Evolutionary conservation across 192 early-diverging fungal species (phyloP).

Genomic region (Coemansia sp.): DNA sequence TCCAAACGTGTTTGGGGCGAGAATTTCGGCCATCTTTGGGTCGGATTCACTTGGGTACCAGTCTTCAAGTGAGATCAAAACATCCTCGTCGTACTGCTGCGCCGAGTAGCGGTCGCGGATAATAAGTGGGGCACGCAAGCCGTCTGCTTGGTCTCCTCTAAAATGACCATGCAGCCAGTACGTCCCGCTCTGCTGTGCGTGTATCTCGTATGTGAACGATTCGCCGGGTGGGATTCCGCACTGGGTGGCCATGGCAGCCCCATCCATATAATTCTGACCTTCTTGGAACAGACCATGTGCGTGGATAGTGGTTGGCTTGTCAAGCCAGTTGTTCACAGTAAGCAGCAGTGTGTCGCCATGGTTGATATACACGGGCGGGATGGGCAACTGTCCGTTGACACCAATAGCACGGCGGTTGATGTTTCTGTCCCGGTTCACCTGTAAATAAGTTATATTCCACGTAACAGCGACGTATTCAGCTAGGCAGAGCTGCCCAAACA

Average conservation of each 20-base stretch:
- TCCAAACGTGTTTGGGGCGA: constrained; percentile 46
- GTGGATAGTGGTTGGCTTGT: constrained; percentile 61
- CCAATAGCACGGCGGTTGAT: constrained; percentile 56
- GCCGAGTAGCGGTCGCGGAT: constrained; percentile 49
- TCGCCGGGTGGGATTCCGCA: constrained; percentile 66
- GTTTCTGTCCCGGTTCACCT: constrained; percentile 60
- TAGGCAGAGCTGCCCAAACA: neutral
- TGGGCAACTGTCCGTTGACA: constrained; percentile 61
- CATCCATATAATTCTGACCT: constrained; percentile 64
- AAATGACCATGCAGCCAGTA: constrained; percentile 78
- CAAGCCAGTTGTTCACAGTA: constrained; percentile 43
- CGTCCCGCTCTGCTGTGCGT: constrained; percentile 59
- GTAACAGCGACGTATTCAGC: constrained; percentile 7
- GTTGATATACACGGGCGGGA: constrained; percentile 15
- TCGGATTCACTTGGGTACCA: constrained; percentile 53
- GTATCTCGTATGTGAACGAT: constrained; percentile 62
- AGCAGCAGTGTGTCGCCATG: constrained; percentile 25
- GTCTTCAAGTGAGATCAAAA: constrained; percentile 60
- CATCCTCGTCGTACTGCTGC: constrained; percentile 58
- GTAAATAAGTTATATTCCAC: constrained; percentile 64
- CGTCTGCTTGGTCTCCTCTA: constrained; percentile 70
- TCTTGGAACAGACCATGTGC: constrained; percentile 75
- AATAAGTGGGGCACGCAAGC: constrained; percentile 66
- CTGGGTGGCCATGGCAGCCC: constrained; percentile 62
- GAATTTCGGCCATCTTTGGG: constrained; percentile 33